Conservation (phyloP, 768 basidiomycete genomes). For the Phallus indusiatus region DNA sequence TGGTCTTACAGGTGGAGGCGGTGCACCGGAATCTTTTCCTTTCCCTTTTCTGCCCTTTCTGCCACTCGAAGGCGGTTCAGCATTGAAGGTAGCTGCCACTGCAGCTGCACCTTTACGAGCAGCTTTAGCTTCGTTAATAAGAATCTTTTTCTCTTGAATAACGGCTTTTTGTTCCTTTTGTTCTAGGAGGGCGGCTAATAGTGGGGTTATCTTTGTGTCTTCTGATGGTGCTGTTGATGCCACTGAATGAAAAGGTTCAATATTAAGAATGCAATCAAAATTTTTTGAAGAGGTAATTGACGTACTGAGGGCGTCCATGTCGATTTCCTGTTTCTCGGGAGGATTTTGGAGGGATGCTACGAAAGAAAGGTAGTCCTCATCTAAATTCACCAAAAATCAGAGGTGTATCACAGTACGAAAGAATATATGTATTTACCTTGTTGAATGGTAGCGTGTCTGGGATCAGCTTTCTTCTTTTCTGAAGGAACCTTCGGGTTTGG, state of each 20-base stretch:
- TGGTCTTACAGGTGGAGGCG: neutral
- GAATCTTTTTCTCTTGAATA: constrained; percentile 64
- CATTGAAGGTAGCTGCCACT: constrained; percentile 21
- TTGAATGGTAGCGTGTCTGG: constrained; percentile 80
- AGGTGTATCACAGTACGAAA: neutral
- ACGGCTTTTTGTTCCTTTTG: constrained; percentile 61
- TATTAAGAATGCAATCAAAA: too few species aligned
- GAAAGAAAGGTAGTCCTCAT: constrained; percentile 80
- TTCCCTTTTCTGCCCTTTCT: constrained; percentile 12
- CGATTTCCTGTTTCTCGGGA: constrained; percentile 39
- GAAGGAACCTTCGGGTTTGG: constrained; percentile 81
- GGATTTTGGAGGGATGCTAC: constrained; percentile 57
- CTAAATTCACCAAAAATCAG: constrained; percentile 27
- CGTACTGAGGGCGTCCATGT: constrained; percentile 58
- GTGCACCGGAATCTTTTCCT: constrained; percentile 10
- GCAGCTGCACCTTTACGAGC: constrained; percentile 16
- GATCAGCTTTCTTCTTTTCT: constrained; percentile 69
- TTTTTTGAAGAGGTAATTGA: neutral
- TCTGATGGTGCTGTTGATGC: constrained; percentile 50
- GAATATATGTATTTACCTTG: constrained; percentile 44
- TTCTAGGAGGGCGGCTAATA: constrained; percentile 70
- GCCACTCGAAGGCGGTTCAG: constrained; percentile 27
- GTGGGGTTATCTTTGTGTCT: constrained; percentile 75
- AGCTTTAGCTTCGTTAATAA: constrained; percentile 15
- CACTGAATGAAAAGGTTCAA: constrained; percentile 36